Percentiles rank a stretch among this genome's conserved stretches.
phyloP scores from a whole-genome alignment of 148 eudicot genomes.

The Heliamphora exappendiculata region DNA sequence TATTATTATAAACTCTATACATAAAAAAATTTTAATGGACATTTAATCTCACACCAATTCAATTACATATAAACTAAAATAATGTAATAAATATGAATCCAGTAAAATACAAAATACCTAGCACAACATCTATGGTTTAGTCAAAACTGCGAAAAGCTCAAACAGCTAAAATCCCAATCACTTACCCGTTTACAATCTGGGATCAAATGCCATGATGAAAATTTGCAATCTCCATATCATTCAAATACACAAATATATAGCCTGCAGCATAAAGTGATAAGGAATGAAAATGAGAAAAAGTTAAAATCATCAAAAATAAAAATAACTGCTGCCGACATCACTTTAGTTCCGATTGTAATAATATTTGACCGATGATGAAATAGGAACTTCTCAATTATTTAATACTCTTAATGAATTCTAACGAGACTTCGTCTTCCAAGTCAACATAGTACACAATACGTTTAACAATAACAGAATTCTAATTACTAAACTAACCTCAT shows the following conservation, averaged over 20 bases:
- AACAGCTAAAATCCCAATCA: not conserved
- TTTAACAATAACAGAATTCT: slow-evolving; percentile 1
- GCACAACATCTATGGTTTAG: no score
- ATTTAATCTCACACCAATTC: no score
- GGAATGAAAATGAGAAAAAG: no score
- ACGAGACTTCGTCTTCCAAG: not conserved
- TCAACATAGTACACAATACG: not conserved
- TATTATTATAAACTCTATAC: no score
- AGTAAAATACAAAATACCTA: no score
- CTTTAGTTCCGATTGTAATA: not conserved
- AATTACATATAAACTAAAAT: no score
- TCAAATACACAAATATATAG: not conserved
- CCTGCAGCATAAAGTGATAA: no score
- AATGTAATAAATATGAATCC: no score
- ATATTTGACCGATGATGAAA: not conserved
- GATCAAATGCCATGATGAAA: not conserved
- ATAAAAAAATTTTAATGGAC: no score
- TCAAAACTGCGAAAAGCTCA: no score
- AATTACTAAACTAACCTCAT: not conserved
- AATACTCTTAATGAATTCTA: not conserved
- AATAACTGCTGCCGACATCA: not conserved
- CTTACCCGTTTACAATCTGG: not conserved
- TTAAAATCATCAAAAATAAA: not conserved
- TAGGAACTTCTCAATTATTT: not conserved
- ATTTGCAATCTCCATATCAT: not conserved